Evolutionary conservation across 176 grass and related monocot species (phyloP), one percentile per base, ranked within the genome.

Genomic region (Carex myosuroides): DNA sequence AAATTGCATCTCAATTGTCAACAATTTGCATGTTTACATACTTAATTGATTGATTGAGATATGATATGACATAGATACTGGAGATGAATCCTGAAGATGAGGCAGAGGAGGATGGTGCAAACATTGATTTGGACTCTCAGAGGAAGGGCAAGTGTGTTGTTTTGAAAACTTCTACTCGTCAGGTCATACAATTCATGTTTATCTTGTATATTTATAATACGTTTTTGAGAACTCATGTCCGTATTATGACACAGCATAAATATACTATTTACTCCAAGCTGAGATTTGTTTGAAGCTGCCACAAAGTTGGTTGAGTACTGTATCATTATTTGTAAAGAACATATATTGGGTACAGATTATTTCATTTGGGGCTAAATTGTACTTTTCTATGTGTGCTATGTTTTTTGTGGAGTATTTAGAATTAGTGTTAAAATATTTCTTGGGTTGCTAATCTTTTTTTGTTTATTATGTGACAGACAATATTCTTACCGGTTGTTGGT

Each of bases 71-170:
- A 44, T 8, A 97, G 94, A 94, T 97, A 72, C 83, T 97, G 83
- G 94, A 97, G 56, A 97, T 97, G 86, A 97, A 97, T 83, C 92
- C 94, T 33, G 94, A 97, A 79, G 94, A 97, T 79, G 94, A 94
- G 81, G 92, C 90, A 60, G 88, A 94, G 56, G 94, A 92, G 81
- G 92, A 94, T 89, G 90, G 92, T 92, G 92, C 94, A 63, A 97
- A 97, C 79, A 89, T 97, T 68, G 94, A 94, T 87, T 79, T 94
- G 41, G 94, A 94, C 70, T 97, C 92, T 29, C 94, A 94, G 81
- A 89, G 94, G 80, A 92, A 97, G 85, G 94, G 92, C 26, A 97
- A 97, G 85, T 97, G 94, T 90, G 94, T 97, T 84, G 90, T 94
- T 83, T 84, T 94, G 54, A 97, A 94, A 80, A 94, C 92, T 64